Conservation (phyloP, 2,329 filamentous ascomycete species). For the Ascochyta fabae region DNA sequence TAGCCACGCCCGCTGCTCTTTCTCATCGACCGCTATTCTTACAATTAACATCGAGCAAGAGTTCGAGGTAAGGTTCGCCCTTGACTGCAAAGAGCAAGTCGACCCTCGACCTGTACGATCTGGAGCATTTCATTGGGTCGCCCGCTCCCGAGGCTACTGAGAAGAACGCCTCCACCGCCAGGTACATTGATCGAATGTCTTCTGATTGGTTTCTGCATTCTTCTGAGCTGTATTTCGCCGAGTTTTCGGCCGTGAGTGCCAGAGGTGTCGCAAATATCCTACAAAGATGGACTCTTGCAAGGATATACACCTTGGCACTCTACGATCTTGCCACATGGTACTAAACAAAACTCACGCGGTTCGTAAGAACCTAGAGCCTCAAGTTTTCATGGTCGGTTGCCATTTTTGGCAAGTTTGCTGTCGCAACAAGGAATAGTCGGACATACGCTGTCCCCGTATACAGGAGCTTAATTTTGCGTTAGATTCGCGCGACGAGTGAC, state of each 20-base stretch:
- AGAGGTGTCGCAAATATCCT: slow-evolving; percentile 2
- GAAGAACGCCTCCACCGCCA: slow-evolving; percentile 12
- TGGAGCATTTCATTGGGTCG: slow-evolving; percentile 12
- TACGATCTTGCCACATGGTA: neutral
- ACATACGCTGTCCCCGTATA: slow-evolving; percentile 2
- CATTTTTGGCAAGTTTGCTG: neutral
- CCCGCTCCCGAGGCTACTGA: slow-evolving; percentile 17
- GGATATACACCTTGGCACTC: neutral
- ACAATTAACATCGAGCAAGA: slow-evolving; percentile 19
- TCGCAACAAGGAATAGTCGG: slow-evolving; percentile 12
- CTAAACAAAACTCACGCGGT: neutral
- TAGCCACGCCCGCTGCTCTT: neutral
- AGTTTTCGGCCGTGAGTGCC: slow-evolving; percentile 8
- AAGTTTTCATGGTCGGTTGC: neutral
- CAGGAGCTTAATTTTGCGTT: slow-evolving; percentile 1
- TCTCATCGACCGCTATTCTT: neutral
- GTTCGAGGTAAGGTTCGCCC: slow-evolving; percentile 12
- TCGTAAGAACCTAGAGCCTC: neutral
- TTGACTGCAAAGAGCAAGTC: slow-evolving; percentile 22
- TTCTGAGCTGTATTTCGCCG: slow-evolving; percentile 9
- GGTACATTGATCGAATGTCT: slow-evolving; percentile 8
- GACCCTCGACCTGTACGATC: slow-evolving; percentile 16
- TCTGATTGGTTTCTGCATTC: neutral
- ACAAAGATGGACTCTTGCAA: neutral
- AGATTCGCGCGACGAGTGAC: slow-evolving; percentile 5